phyloP scores from a whole-genome alignment of 139 green algal species.

The Asterochloris erici region DNA sequence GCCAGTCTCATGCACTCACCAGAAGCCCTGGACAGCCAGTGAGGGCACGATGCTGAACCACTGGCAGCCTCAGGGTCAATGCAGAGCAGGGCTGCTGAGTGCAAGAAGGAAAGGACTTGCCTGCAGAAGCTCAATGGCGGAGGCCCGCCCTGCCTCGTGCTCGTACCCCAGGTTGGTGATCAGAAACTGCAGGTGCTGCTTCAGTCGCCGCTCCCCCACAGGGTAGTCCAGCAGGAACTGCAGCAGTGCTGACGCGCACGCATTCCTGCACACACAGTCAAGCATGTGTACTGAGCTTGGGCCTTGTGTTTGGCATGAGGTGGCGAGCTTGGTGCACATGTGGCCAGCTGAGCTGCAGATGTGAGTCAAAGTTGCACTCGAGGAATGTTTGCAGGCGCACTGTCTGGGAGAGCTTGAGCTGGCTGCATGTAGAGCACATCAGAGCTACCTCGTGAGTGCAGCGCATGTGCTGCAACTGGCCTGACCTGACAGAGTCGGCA shows the following conservation, averaged over 20 bases:
- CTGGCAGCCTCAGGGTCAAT: too few relatives aligned
- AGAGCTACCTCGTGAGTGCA: too few relatives aligned
- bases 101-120: background rate
- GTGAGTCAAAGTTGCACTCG: too few relatives aligned
- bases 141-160: conserved; percentile 65
- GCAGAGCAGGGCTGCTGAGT: too few relatives aligned
- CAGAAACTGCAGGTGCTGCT: conserved; percentile 74
- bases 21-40: too few relatives aligned
- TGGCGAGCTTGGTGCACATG: background rate
- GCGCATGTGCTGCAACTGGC: too few relatives aligned
- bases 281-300: conserved; percentile 34
- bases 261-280: conserved; percentile 20
- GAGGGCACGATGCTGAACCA: too few relatives aligned
- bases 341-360: background rate
- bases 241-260: conserved; percentile 66
- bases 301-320: background rate
- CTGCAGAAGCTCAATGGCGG: conserved; percentile 71
- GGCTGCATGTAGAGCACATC: too few relatives aligned
- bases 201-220: conserved; percentile 64
- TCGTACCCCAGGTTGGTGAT: conserved; percentile 76
- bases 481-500: background rate
- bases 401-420: too few relatives aligned
- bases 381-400: too few relatives aligned
- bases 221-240: conserved; percentile 95
- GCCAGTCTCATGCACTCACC: too few relatives aligned